These are phyloP conservation scores for Artemisia tridentata DNA, from an alignment of 129 eudicot species.

Conservation along the genomic window DNA sequence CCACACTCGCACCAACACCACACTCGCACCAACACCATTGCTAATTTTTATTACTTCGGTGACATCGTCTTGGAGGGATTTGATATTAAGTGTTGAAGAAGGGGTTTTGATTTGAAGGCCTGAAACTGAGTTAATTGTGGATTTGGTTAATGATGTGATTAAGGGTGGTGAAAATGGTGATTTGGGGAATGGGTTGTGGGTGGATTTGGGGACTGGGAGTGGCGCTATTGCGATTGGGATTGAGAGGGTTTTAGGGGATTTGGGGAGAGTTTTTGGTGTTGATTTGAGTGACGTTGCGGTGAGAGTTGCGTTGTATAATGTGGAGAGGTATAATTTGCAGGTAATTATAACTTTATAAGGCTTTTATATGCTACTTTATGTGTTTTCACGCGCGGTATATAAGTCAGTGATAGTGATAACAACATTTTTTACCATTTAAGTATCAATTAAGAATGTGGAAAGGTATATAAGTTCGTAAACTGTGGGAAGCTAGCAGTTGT, in stretches of 20 bases:
- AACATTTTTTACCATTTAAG: too few relatives aligned
- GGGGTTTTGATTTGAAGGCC: conserved; percentile 96
- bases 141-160: conserved; percentile 63
- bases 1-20: too few relatives aligned
- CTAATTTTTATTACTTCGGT: too few relatives aligned
- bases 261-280: conserved; percentile 72
- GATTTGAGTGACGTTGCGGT: conserved; percentile 81
- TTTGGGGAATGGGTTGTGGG: conserved; percentile 73
- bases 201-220: conserved; percentile 93
- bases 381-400: too few relatives aligned
- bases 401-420: too few relatives aligned
- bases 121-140: conserved; percentile 77
- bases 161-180: conserved; percentile 19
- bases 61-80: conserved; percentile 99
- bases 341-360: conserved; percentile 40
- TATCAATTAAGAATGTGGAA: too few relatives aligned
- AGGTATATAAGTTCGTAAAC: too few relatives aligned
- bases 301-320: conserved; percentile 90
- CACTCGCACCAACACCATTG: too few relatives aligned
- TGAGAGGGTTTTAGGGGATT: conserved; percentile 55
- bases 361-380: not conserved
- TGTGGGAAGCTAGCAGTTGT: too few relatives aligned
- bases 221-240: conserved; percentile 86
- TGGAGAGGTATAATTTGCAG: conserved; percentile 80
- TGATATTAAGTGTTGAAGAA: conserved; percentile 82